Evolutionary conservation across 805 yeast species (phyloP), one percentile per base, ranked within the genome.

Genomic region (Yamadazyma nakazawae): DNA sequence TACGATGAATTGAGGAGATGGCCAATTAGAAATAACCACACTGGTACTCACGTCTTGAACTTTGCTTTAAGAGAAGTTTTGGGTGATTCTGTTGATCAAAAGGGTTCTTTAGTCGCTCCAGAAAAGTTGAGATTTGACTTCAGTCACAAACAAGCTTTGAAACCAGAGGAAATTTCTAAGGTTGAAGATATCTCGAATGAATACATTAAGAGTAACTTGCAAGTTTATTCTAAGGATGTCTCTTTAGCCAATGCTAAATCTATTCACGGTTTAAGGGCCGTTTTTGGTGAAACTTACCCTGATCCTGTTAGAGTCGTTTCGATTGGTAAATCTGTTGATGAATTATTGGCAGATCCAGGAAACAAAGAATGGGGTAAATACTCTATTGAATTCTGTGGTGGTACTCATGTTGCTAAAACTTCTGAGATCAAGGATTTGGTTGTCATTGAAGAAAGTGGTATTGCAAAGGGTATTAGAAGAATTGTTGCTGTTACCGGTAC

Each of bases 291-390:
- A 75, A 89, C 96, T 2, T 94, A 94, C 63, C 99, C 99, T 37
- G 97, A 94, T 63, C 99, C 99, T 34, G 99, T 94, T 18, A 84
- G 99, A 66, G 99, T 94, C 56, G 97, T 94, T 41, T 88, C 96
- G 26, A 87, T 94, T 61, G 99, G 99, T 62, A 85, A 80, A 35
- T 83, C 96, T 40, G 90, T 94, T 37, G 90, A 87, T 21, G 94
- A 86, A 12, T 74, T 94, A 56, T 65, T 92, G 54, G 74, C 76
- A 6, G 75, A 82, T 57, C 96, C 97, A 56, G 57, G 72, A 25
- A 86, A 80, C 61, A 71, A 72, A 43, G 80, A 88, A 60, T 94
- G 99, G 98, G 70, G 66, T 58, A 71, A 79, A 36, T 75, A 79
- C 61, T 88, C 97, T 1, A 78, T 94, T 55, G 99, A 94, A 73